Conservation (phyloP, 441 rosid genomes). For the Gossypium lobatum region DNA sequence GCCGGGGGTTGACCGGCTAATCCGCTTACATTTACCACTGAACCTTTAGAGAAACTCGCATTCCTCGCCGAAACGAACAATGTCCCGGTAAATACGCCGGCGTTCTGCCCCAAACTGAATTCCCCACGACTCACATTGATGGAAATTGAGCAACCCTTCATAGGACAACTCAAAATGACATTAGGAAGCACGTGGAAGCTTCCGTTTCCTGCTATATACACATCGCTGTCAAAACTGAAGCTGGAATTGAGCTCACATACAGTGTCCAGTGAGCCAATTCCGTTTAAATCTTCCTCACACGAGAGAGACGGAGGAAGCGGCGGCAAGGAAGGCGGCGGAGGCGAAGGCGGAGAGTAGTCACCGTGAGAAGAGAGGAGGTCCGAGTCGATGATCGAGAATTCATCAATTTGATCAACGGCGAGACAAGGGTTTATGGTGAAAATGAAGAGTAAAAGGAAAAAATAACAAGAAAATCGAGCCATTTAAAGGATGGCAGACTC, state of each 20-base stretch:
- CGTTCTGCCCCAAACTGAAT: constrained; percentile 34
- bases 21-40: constrained; percentile 53
- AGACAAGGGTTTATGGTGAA: constrained; percentile 9
- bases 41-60: constrained; percentile 34
- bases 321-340: constrained; percentile 40
- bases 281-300: constrained; percentile 47
- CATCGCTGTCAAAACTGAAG: constrained; percentile 31
- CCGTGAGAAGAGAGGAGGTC: constrained; percentile 29
- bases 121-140: constrained; percentile 42
- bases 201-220: constrained; percentile 55
- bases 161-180: constrained; percentile 38
- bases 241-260: constrained; percentile 46
- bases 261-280: constrained; percentile 56
- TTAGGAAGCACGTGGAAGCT: constrained; percentile 39
- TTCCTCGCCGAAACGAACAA: constrained; percentile 38
- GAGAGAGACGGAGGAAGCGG: constrained; percentile 47
- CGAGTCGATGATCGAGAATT: constrained; percentile 23
- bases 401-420: constrained; percentile 19
- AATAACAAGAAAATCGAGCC: constrained; percentile 16
- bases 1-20: constrained; percentile 60
- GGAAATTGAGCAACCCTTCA: constrained; percentile 41
- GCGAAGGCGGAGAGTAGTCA: constrained; percentile 48
- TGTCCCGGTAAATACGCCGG: constrained; percentile 40
- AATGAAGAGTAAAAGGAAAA: background rate
- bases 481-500: constrained; percentile 18